Conservation (phyloP, 257 asterid species). For the Solanum sparsipilum region DNA sequence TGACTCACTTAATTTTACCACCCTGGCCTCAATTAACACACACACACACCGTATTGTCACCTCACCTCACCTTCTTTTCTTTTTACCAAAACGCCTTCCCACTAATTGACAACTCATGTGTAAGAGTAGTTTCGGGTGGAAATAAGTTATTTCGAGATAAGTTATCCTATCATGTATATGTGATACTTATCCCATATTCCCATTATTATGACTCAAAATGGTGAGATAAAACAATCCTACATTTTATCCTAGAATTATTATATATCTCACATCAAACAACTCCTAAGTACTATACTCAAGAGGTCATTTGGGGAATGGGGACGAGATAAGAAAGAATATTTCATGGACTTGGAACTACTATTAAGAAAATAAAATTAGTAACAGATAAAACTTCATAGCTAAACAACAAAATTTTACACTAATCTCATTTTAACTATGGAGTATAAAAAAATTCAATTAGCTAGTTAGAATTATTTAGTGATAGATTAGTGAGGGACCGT, state of each 20-base stretch:
- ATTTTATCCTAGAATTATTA: no score
- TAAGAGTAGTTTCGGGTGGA: no score
- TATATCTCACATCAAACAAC: neutral
- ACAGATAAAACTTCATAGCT: neutral
- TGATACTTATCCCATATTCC: no score
- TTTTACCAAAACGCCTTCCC: neutral
- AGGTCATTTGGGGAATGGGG: neutral
- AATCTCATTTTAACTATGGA: no score
- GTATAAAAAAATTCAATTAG: neutral
- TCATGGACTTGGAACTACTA: no score
- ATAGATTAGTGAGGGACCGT: neutral
- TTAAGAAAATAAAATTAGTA: no score
- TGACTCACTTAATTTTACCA: neutral
- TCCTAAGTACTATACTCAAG: neutral
- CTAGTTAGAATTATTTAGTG: neutral
- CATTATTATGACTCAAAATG: no score
- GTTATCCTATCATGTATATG: neutral
- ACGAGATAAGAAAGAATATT: neutral
- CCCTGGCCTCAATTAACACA: neutral
- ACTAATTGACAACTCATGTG: neutral
- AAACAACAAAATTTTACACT: neutral
- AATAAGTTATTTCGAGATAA: no score
- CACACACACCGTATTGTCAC: neutral
- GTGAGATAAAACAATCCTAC: neutral
- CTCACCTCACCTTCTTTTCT: neutral